Percentiles rank a stretch among this genome's conserved stretches.
These are phyloP conservation scores for Paecilomyces variotii DNA, from an alignment of 2,329 filamentous ascomycete species.

Conservation along the genomic window DNA sequence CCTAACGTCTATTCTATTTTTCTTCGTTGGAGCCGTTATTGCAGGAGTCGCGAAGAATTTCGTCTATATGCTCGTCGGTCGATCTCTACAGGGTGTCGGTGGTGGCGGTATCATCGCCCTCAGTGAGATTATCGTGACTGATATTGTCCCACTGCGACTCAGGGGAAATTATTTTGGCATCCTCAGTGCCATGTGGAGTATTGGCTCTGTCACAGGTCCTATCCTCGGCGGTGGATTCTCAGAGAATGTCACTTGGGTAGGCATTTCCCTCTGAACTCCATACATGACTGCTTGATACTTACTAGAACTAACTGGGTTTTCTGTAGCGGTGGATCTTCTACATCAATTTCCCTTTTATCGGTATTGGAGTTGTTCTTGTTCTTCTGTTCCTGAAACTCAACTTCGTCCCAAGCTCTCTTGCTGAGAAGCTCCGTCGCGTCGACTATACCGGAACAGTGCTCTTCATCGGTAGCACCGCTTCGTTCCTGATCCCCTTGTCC, in stretches of 20 bases:
- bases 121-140: constrained; percentile 37
- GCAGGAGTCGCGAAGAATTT: constrained; percentile 35
- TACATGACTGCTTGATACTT: background rate
- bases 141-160: constrained; percentile 35
- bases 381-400: constrained; percentile 48
- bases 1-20: constrained; percentile 32
- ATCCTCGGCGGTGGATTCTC: constrained; percentile 37
- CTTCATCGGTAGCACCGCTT: constrained; percentile 52
- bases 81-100: constrained; percentile 38
- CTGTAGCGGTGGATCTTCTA: constrained; percentile 58
- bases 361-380: constrained; percentile 41
- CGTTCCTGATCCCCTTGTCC: constrained; percentile 54
- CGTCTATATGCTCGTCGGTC: constrained; percentile 38
- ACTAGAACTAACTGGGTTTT: background rate
- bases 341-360: constrained; percentile 54
- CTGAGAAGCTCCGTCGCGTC: constrained; percentile 45
- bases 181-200: constrained; percentile 31
- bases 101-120: constrained; percentile 39
- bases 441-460: constrained; percentile 57
- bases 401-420: constrained; percentile 39
- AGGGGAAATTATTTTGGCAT: constrained; percentile 35
- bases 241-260: constrained; percentile 31
- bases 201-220: constrained; percentile 32
- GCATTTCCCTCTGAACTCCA: constrained; percentile 1
- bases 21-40: constrained; percentile 39